Percentiles rank a stretch among this genome's conserved stretches.
Evolutionary conservation across 352 stramenopile genomes (phyloP).

Genomic region (Elongisporangium anandrum): DNA sequence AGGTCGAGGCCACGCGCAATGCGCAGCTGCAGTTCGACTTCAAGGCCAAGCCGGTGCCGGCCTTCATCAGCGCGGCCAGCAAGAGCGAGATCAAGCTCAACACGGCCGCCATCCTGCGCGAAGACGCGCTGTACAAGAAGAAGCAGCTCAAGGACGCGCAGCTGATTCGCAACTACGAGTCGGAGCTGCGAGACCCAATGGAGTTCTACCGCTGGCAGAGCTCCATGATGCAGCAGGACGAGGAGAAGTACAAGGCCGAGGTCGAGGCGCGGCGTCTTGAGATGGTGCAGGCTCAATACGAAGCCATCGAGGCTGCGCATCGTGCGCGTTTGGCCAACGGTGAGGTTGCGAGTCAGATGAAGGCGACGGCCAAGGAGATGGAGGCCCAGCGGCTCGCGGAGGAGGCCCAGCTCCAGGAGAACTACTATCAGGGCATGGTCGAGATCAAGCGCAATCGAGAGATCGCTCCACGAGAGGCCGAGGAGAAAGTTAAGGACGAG

Average conservation of each 20-base stretch:
- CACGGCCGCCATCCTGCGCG: constrained; percentile 84
- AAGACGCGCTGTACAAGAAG: constrained; percentile 90
- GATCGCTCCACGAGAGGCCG: constrained; percentile 71
- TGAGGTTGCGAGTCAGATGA: constrained; percentile 77
- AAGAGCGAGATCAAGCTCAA: constrained; percentile 81
- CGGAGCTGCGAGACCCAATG: constrained; percentile 85
- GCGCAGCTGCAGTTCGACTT: constrained; percentile 70
- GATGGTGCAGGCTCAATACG: constrained; percentile 79
- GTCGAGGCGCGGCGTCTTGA: constrained; percentile 77
- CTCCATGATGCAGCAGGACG: constrained; percentile 80
- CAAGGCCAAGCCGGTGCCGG: constrained; percentile 65
- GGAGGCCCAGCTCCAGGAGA: constrained; percentile 41
- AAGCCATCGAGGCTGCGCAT: constrained; percentile 70
- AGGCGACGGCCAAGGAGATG: constrained; percentile 62
- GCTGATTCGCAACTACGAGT: constrained; percentile 84
- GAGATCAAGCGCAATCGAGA: constrained; percentile 80
- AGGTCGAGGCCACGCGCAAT: constrained; percentile 64
- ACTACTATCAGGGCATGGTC: constrained; percentile 44
- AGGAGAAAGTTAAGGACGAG: constrained; percentile 52
- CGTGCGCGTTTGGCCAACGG: constrained; percentile 73
- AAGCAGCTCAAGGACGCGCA: constrained; percentile 90
- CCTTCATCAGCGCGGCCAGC: constrained; percentile 17
- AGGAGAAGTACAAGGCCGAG: constrained; percentile 55
- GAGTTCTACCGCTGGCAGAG: constrained; percentile 91
- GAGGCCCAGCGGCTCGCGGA: constrained; percentile 60